Evolutionary conservation across 2,329 filamentous ascomycete species (phyloP).

Genomic region (Clarireedia paspali): DNA sequence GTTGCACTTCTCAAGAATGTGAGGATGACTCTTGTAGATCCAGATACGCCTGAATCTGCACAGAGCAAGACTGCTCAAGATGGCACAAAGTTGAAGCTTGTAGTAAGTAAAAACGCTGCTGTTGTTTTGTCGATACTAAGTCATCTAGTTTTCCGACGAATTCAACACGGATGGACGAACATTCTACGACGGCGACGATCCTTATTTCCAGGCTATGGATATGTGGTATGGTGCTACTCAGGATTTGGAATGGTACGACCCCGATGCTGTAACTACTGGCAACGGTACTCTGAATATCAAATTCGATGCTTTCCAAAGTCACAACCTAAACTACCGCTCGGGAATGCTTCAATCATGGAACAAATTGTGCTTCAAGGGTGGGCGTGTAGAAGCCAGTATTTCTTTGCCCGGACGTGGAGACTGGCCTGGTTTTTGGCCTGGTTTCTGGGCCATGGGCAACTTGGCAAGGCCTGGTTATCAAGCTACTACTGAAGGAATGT

Average conservation of each 20-base stretch:
- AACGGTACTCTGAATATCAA: slow-evolving; percentile 55
- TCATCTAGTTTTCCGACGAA: slow-evolving; percentile 56
- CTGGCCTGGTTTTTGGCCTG: slow-evolving; percentile 64
- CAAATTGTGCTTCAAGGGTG: slow-evolving; percentile 64
- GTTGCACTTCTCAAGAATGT: slow-evolving; percentile 50
- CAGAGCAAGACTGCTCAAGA: slow-evolving; percentile 47
- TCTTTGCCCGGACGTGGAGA: slow-evolving; percentile 61
- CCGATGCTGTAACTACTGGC: slow-evolving; percentile 55
- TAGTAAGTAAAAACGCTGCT: slow-evolving; percentile 36
- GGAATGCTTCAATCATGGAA: slow-evolving; percentile 74
- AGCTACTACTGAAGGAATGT: slow-evolving; percentile 63
- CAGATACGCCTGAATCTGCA: slow-evolving; percentile 53
- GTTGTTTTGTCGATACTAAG: slow-evolving; percentile 5
- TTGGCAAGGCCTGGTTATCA: slow-evolving; percentile 61
- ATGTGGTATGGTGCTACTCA: slow-evolving; percentile 66
- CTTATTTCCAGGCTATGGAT: slow-evolving; percentile 60
- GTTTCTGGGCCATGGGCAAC: slow-evolving; percentile 71
- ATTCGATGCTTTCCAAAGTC: slow-evolving; percentile 58
- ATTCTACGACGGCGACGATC: slow-evolving; percentile 64
- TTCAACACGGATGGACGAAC: slow-evolving; percentile 61
- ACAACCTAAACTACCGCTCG: slow-evolving; percentile 58
- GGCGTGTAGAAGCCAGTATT: slow-evolving; percentile 61
- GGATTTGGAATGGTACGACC: slow-evolving; percentile 66
- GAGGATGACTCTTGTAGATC: slow-evolving; percentile 54
- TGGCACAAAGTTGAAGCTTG: slow-evolving; percentile 55